Evolutionary conservation across 305 asterid species (phyloP), one percentile per base, ranked within the genome.

Genomic region (Rubia balearica): DNA sequence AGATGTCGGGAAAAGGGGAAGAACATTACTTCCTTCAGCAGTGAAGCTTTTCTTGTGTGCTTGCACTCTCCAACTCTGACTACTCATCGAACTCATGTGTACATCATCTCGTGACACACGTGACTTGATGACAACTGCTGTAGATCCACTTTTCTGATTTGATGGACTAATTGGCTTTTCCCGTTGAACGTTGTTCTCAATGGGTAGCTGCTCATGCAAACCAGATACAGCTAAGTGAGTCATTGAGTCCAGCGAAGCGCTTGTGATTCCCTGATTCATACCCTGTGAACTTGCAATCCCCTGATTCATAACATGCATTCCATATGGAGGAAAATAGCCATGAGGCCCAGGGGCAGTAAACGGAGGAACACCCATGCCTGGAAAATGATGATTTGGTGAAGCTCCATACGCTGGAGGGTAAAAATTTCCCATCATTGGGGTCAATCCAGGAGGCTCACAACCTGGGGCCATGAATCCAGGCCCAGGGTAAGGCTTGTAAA

Each of bases 401-500:
- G 79, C 64, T 41, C 91, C 96, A 59, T 81, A 90, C 27, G 81
- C 69, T 6, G 90, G 84, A 73, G 77, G 48, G n/a, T 77, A 73
- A 69, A 85, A 85, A 75, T 72, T 86, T 12, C 84, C 86, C 75
- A 78, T 72, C 66, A 71, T 70, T 7, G 86, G 82, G 65, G 77
- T 65, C 5, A 85, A 49, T 5, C 75, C 83, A 3, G 86, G 84
- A 9, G 83, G 80, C 12, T 82, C 89, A 45, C 73, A 80, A 70
- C 75, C 71, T 7, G 83, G 83, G 66, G 84, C 76, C 64, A 64
- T 59, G 30, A 62, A 83, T 61, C 84, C 88, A 0, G 90, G 85
- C 19, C 85, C 90, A 2, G 88, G 93, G 61, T 81, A 89, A 1
- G 96, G 98, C 74, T 93, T 93, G 77, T 93, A 93, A 14, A 93